A percentile compares a stretch with the other conserved stretches of the same genome.
Conservation (phyloP, 2,329 filamentous ascomycete genomes). For the Botryotinia convoluta region DNA sequence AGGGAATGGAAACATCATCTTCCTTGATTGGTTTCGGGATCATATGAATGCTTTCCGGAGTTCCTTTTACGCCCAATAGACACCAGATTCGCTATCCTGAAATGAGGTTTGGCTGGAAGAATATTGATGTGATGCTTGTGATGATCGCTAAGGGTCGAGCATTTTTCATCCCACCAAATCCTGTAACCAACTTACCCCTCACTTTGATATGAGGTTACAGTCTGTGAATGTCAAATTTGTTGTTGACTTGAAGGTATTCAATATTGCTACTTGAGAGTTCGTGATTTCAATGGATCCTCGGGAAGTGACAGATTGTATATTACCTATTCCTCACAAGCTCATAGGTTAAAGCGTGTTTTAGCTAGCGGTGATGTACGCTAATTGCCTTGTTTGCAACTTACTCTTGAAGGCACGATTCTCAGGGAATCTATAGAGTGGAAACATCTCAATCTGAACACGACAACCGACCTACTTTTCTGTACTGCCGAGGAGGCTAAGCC, state of each 20-base stretch:
- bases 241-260: neutral
- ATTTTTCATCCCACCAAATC: neutral
- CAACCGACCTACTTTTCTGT: neutral
- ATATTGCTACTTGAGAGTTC: neutral
- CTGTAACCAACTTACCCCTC: neutral
- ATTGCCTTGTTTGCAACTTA: neutral
- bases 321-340: neutral
- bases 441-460: neutral
- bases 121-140: neutral
- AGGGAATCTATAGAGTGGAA: neutral
- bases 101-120: neutral
- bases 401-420: neutral
- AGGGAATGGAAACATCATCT: neutral
- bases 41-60: neutral
- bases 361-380: neutral
- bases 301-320: neutral
- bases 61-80: neutral
- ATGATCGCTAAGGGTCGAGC: neutral
- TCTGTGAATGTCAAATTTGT: neutral
- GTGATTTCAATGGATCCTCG: neutral
- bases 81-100: neutral
- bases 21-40: neutral
- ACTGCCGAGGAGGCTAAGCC: neutral
- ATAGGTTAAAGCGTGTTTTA: neutral
- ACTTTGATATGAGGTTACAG: neutral